A percentile compares a stretch with the other conserved stretches of the same genome.
Evolutionary conservation across 352 stramenopile species (phyloP).

Genomic region (Pythium folliculosum): DNA sequence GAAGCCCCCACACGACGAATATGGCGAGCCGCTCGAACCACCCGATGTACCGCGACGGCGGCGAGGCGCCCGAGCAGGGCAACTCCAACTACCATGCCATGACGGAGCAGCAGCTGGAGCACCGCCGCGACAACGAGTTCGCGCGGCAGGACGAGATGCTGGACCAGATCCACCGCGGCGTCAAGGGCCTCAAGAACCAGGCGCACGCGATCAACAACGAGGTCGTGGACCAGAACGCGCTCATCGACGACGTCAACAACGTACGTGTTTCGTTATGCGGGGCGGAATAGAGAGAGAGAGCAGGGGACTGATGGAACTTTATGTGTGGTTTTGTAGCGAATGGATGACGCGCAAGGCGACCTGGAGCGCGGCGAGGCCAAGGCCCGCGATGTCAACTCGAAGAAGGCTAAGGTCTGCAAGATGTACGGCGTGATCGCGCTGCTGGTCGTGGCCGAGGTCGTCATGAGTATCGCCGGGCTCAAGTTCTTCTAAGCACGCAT

Average conservation of each 20-base stretch:
- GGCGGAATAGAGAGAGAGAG: not conserved
- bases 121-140: slow-evolving; percentile 51
- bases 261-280: slow-evolving; percentile 35
- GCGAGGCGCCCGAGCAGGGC: slow-evolving; percentile 6
- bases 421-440: slow-evolving; percentile 73
- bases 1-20: not conserved
- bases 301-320: not conserved
- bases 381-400: slow-evolving; percentile 65
- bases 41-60: slow-evolving; percentile 40
- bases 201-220: slow-evolving; percentile 84
- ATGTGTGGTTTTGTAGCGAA: slow-evolving; percentile 17
- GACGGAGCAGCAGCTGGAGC: slow-evolving; percentile 65
- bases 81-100: slow-evolving; percentile 62
- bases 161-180: slow-evolving; percentile 77
- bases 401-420: slow-evolving; percentile 85
- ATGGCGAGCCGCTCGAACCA: slow-evolving; percentile 39
- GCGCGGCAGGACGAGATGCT: slow-evolving; percentile 70
- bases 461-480: slow-evolving; percentile 23
- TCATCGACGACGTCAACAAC: slow-evolving; percentile 78
- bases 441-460: slow-evolving; percentile 45
- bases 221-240: slow-evolving; percentile 79
- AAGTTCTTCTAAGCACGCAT: slow-evolving; percentile 18
- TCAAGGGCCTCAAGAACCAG: slow-evolving; percentile 81
- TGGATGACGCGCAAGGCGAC: slow-evolving; percentile 37
- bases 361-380: slow-evolving; percentile 65